phyloP scores from a whole-genome alignment of 2,329 filamentous ascomycete species.

The Cladorrhinum sp. region DNA sequence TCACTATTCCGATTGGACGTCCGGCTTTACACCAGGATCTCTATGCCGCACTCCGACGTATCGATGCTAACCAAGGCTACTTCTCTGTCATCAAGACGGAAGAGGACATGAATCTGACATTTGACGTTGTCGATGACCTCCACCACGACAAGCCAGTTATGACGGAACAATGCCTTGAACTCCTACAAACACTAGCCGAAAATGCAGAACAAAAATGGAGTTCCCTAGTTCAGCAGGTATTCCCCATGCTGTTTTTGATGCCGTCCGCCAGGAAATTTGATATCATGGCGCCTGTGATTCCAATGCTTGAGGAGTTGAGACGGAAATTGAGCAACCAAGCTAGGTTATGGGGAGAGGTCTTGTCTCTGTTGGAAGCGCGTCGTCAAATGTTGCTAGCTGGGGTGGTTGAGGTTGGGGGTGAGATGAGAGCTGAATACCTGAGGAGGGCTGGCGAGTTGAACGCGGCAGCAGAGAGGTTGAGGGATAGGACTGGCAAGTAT shows the following conservation, averaged over 20 bases:
- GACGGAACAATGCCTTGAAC: neutral
- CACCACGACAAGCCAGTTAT: too few relatives aligned
- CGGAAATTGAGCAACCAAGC: neutral
- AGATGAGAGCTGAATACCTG: neutral
- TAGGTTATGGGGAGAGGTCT: neutral
- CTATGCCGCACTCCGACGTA: neutral
- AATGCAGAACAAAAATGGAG: conserved; percentile 1
- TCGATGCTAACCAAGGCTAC: neutral
- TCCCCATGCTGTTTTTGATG: neutral
- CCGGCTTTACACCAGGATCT: neutral
- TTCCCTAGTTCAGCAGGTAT: neutral
- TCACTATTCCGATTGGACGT: neutral
- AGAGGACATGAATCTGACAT: too few relatives aligned
- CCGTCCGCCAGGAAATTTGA: neutral
- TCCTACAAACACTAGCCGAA: conserved; percentile 1
- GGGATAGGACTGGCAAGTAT: neutral
- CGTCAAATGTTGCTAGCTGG: neutral
- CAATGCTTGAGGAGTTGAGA: conserved; percentile 2
- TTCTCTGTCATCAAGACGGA: neutral
- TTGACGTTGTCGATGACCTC: too few relatives aligned
- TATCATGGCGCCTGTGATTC: conserved; percentile 1
- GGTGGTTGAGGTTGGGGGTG: neutral
- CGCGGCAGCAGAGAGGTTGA: neutral
- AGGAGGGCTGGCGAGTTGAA: neutral
- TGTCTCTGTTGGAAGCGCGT: neutral